phyloP scores from a whole-genome alignment of 164 flowering plant species.

The Nymphaea thermarum region DNA sequence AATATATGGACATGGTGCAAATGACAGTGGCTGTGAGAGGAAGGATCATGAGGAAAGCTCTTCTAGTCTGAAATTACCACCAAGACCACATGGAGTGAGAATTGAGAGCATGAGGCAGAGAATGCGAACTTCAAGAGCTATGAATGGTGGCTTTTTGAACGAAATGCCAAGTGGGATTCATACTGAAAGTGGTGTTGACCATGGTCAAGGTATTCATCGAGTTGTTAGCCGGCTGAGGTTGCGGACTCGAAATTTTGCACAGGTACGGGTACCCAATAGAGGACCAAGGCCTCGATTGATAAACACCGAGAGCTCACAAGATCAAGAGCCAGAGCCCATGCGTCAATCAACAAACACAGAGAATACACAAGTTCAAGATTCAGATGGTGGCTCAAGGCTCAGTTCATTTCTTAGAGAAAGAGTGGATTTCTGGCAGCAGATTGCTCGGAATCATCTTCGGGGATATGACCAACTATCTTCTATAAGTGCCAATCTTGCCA shows the following conservation, averaged over 20 bases:
- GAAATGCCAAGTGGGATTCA: slow-evolving; percentile 9
- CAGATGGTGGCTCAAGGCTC: slow-evolving; percentile 11
- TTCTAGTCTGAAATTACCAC: slow-evolving; percentile 24
- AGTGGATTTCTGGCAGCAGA: slow-evolving; percentile 8
- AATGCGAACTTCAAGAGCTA: slow-evolving; percentile 7
- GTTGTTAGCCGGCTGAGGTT: slow-evolving; percentile 6
- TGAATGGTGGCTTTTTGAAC: slow-evolving; percentile 11
- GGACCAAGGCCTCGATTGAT: too few relatives aligned
- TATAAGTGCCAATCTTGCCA: slow-evolving; percentile 8
- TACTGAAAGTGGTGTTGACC: slow-evolving; percentile 11
- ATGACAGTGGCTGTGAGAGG: slow-evolving; percentile 8
- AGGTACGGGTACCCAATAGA: not conserved
- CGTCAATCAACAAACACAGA: too few relatives aligned
- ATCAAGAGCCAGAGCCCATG: too few relatives aligned
- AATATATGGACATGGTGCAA: slow-evolving; percentile 20
- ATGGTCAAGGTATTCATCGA: slow-evolving; percentile 6
- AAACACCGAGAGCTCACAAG: too few relatives aligned
- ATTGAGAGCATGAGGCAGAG: slow-evolving; percentile 20
- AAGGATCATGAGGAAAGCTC: slow-evolving; percentile 4
- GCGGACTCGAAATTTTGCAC: slow-evolving; percentile 2
- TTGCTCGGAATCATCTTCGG: slow-evolving; percentile 7
- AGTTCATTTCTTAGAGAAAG: slow-evolving; percentile 6
- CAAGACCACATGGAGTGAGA: slow-evolving; percentile 22
- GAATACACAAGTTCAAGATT: not conserved
- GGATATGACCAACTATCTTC: slow-evolving; percentile 17